phyloP scores from a whole-genome alignment of 495 filamentous ascomycete genomes.

The Delitschia confertaspora region DNA sequence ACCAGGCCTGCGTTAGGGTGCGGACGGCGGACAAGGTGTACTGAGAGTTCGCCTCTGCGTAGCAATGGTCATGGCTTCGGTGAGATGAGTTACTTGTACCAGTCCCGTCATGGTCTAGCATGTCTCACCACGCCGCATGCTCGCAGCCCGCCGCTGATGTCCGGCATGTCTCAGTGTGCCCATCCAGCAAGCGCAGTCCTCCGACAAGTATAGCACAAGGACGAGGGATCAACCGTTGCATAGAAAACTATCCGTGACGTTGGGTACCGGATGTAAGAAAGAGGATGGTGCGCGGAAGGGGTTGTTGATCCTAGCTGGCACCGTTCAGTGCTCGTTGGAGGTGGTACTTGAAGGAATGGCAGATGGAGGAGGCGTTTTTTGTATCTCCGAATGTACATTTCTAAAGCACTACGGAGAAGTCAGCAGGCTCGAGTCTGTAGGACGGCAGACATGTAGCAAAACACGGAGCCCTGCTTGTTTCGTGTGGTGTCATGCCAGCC shows the following conservation, averaged over 20 bases:
- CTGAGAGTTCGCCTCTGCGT: slow-evolving; percentile 3
- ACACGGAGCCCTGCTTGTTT: no score
- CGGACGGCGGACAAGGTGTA: no score
- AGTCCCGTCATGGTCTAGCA: slow-evolving; percentile 15
- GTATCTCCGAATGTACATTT: background rate
- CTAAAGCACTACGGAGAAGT: no score
- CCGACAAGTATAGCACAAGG: no score
- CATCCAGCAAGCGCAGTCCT: no score
- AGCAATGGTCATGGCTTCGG: slow-evolving; percentile 3
- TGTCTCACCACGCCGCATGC: slow-evolving; percentile 10
- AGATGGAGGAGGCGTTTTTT: background rate
- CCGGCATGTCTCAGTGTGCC: no score
- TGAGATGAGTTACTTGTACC: background rate
- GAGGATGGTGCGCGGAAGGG: slow-evolving; percentile 13
- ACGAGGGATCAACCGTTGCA: no score
- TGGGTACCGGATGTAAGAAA: slow-evolving; percentile 18
- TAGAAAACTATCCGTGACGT: slow-evolving; percentile 8
- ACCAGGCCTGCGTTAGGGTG: slow-evolving; percentile 5
- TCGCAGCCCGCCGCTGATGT: slow-evolving; percentile 14
- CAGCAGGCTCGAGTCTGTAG: no score
- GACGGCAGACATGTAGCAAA: no score
- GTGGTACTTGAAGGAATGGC: background rate
- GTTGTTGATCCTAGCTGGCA: slow-evolving; percentile 12
- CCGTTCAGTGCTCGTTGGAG: no score
- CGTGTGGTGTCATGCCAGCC: no score